Conservation (phyloP, 2,329 filamentous ascomycete species). For the Clarireedia paspali region DNA sequence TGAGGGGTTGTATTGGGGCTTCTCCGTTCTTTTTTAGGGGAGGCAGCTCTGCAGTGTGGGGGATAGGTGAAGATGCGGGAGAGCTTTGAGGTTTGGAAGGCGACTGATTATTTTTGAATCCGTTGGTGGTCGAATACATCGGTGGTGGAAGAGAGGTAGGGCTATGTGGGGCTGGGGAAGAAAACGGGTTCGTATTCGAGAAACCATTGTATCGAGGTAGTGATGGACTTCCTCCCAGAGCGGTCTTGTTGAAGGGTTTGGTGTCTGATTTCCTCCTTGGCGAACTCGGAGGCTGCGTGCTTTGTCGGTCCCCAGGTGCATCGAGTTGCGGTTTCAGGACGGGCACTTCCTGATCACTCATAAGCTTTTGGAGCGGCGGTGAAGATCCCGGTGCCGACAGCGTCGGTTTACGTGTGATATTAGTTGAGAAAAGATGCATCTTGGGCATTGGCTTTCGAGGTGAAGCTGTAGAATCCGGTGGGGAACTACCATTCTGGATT, state of each 20-base stretch:
- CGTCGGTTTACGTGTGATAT: constrained; percentile 8
- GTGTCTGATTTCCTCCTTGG: constrained; percentile 3
- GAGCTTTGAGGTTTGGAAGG: constrained; percentile 7
- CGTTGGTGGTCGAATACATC: constrained; percentile 23
- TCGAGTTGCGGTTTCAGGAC: constrained; percentile 2
- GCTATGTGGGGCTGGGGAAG: constrained; percentile 27
- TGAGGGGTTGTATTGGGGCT: constrained; percentile 4
- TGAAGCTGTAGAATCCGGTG: constrained; percentile 10
- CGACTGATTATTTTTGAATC: constrained; percentile 5
- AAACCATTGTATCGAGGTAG: constrained; percentile 4
- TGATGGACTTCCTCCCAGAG: constrained; percentile 5
- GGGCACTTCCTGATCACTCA: not conserved
- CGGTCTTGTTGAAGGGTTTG: not conserved
- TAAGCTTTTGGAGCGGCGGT: constrained; percentile 6
- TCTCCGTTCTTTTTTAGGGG: constrained; percentile 10
- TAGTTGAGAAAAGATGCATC: constrained; percentile 12
- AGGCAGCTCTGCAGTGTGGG: constrained; percentile 11
- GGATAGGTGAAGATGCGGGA: constrained; percentile 10
- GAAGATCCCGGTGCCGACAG: constrained; percentile 2
- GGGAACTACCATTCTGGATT: constrained; percentile 12
- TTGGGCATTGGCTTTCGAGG: constrained; percentile 11
- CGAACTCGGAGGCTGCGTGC: constrained; percentile 18
- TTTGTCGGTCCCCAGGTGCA: constrained; percentile 4
- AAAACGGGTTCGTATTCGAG: constrained; percentile 20
- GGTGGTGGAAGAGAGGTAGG: constrained; percentile 29